A percentile compares a stretch with the other conserved stretches of the same genome.
Conservation (phyloP, 805 yeast species). For the Metschnikowia gelsemii region DNA sequence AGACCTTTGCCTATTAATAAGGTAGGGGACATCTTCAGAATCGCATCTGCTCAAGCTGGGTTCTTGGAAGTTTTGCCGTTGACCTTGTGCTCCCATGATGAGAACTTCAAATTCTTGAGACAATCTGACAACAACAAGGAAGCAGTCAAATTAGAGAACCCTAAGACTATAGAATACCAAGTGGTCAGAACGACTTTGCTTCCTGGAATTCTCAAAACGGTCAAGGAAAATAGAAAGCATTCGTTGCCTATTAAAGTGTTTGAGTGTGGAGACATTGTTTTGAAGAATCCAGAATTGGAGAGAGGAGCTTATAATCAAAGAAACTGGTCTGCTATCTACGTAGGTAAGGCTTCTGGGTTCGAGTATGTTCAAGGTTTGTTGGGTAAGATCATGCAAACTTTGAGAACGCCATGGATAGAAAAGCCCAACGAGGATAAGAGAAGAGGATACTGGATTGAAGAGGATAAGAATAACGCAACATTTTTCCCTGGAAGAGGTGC, state of each 20-base stretch:
- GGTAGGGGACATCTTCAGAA: conserved; percentile 84
- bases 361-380: conserved; percentile 92
- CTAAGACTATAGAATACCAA: conserved; percentile 95
- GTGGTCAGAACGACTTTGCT: conserved; percentile 93
- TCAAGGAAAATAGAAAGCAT: conserved; percentile 94
- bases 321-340: conserved; percentile 91
- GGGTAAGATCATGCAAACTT: conserved; percentile 93
- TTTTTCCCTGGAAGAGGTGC: conserved; percentile 99
- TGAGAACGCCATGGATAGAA: conserved; percentile 82
- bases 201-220: conserved; percentile 93
- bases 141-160: conserved; percentile 91
- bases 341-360: conserved; percentile 93
- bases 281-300: conserved; percentile 76
- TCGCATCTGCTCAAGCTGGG: conserved; percentile 90
- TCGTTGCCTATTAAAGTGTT: conserved; percentile 92
- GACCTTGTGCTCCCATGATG: conserved; percentile 94
- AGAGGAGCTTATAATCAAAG: conserved; percentile 91
- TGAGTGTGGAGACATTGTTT: conserved; percentile 92
- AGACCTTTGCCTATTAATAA: conserved; percentile 89
- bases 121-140: conserved; percentile 66
- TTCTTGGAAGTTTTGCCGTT: conserved; percentile 96
- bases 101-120: conserved; percentile 86
- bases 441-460: conserved; percentile 87
- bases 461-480: conserved; percentile 62
- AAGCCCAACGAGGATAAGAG: conserved; percentile 47